Conservation (phyloP, 192 early-diverging fungal genomes). For the Radiomyces spectabilis region DNA sequence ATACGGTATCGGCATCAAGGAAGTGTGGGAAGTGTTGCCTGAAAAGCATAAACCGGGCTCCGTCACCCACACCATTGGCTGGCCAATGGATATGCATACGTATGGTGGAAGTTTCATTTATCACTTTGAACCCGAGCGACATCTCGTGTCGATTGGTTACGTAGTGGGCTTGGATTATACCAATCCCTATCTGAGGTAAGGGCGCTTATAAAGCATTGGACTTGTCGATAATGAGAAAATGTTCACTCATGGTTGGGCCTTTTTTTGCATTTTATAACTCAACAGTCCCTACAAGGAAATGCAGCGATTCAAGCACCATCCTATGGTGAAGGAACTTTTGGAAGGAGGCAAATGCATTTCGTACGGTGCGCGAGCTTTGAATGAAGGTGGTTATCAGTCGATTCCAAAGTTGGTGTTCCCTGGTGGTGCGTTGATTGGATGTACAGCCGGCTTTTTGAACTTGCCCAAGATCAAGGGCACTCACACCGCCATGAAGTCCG, state of each 20-base stretch:
- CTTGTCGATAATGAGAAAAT: too few species aligned
- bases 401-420: constrained; percentile 92
- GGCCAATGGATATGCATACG: constrained; percentile 83
- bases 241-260: too few species aligned
- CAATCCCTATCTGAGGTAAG: constrained; percentile 92
- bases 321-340: constrained; percentile 69
- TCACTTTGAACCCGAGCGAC: constrained; percentile 75
- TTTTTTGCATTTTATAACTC: too few species aligned
- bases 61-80: constrained; percentile 84
- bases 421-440: constrained; percentile 92
- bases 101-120: constrained; percentile 96
- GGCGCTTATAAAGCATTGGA: too few species aligned
- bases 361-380: constrained; percentile 95
- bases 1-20: constrained; percentile 95
- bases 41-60: constrained; percentile 78
- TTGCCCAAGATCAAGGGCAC: constrained; percentile 99
- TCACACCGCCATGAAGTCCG: constrained; percentile 98
- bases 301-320: constrained; percentile 90
- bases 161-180: constrained; percentile 92
- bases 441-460: constrained; percentile 94
- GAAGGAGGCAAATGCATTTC: constrained; percentile 85
- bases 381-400: constrained; percentile 94
- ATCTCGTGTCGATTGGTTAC: constrained; percentile 79
- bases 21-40: constrained; percentile 93
- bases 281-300: constrained; percentile 98